Conservation (phyloP, 2,329 filamentous ascomycete genomes). For the Conoideocrella luteorostrata region DNA sequence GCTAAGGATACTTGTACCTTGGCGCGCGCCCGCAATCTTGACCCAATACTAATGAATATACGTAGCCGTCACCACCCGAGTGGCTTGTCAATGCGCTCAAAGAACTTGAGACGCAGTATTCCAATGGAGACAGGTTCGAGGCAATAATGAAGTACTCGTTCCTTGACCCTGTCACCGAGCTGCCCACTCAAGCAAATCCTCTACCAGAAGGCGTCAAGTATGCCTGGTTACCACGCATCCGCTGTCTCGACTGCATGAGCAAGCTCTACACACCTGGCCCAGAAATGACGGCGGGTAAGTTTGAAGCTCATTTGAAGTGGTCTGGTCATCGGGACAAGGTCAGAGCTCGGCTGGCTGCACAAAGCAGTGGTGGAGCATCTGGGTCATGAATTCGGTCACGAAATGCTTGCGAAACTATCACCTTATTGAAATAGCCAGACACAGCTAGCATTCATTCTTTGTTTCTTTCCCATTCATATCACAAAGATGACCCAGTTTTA, state of each 20-base stretch:
- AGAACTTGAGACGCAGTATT: constrained; percentile 63
- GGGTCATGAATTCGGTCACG: background rate
- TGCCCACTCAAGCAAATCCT: constrained; percentile 52
- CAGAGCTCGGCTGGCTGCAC: constrained; percentile 22
- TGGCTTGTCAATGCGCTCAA: constrained; percentile 77
- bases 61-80: constrained; percentile 71
- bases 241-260: constrained; percentile 85
- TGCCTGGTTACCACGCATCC: constrained; percentile 81
- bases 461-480: background rate
- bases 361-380: constrained; percentile 13
- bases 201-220: constrained; percentile 62
- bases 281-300: constrained; percentile 78
- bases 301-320: constrained; percentile 88
- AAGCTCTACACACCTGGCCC: constrained; percentile 92
- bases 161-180: constrained; percentile 65
- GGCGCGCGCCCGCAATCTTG: too few relatives aligned
- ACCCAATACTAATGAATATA: too few relatives aligned
- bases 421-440: too few relatives aligned
- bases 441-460: background rate
- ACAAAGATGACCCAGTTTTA: background rate
- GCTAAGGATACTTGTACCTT: too few relatives aligned
- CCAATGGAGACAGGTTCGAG: constrained; percentile 73
- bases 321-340: constrained; percentile 70
- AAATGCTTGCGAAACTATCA: too few relatives aligned
- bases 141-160: constrained; percentile 85